These are phyloP conservation scores for Daldinia sp. DNA, from an alignment of 2,329 filamentous ascomycete species.

Conservation along the genomic window DNA sequence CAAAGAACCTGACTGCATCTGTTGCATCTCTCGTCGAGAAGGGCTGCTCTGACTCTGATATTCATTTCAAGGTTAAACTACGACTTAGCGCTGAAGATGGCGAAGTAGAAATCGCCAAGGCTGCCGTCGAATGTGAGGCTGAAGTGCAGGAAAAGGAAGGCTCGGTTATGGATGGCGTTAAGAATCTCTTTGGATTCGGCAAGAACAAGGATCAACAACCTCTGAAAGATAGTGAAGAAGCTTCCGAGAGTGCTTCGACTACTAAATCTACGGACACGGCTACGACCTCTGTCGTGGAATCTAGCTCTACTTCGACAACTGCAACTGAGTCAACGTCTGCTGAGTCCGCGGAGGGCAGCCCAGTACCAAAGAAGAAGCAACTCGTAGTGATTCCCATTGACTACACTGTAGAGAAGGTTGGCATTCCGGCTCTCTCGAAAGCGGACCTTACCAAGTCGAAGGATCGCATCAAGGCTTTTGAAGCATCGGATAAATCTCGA, in stretches of 20 bases:
- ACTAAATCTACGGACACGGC: constrained; percentile 60
- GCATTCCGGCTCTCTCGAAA: constrained; percentile 63
- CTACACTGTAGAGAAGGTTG: constrained; percentile 62
- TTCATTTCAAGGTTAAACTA: constrained; percentile 83
- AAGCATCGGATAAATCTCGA: constrained; percentile 83
- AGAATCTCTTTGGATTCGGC: constrained; percentile 95
- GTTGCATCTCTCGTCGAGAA: constrained; percentile 82
- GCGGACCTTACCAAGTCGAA: constrained; percentile 66
- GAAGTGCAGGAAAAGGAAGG: constrained; percentile 79
- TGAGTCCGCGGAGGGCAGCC: constrained; percentile 63
- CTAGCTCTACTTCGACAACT: constrained; percentile 51
- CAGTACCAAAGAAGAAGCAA: constrained; percentile 70
- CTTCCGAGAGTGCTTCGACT: constrained; percentile 54
- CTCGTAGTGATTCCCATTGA: constrained; percentile 67
- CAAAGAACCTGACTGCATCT: constrained; percentile 87
- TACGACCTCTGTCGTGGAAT: constrained; percentile 58
- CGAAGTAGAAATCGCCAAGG: constrained; percentile 80
- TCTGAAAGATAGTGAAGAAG: constrained; percentile 71
- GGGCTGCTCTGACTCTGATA: constrained; percentile 79
- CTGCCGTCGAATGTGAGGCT: constrained; percentile 86
- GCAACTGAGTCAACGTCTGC: constrained; percentile 59
- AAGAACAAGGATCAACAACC: constrained; percentile 88
- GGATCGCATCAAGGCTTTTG: constrained; percentile 84
- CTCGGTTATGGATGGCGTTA: constrained; percentile 87
- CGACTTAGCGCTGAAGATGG: constrained; percentile 79